These are phyloP conservation scores for Pestalotiopsis sp. DNA, from an alignment of 2,329 filamentous ascomycete genomes.

Conservation along the genomic window DNA sequence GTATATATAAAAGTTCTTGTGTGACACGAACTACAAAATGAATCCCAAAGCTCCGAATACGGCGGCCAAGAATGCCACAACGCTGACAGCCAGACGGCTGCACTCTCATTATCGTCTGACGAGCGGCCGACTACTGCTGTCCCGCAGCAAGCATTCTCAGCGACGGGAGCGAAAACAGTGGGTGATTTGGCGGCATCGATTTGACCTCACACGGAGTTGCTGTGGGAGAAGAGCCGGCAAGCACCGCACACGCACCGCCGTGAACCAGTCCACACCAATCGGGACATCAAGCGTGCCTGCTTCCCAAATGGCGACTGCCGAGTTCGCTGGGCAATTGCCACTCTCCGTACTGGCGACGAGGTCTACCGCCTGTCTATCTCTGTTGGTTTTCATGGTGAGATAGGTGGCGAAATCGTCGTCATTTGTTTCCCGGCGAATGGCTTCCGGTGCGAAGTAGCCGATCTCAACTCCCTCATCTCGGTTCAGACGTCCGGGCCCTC, in stretches of 20 bases:
- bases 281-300: neutral
- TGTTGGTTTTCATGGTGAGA: too few species aligned
- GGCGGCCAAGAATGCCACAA: neutral
- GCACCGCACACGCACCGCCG: neutral
- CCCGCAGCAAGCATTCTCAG: neutral
- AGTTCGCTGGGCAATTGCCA: neutral
- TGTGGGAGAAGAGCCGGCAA: neutral
- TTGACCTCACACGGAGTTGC: slow-evolving; percentile 14
- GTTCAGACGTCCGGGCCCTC: too few species aligned
- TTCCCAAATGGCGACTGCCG: neutral
- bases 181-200: slow-evolving; percentile 12
- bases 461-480: too few species aligned
- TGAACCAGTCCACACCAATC: neutral
- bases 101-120: neutral
- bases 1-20: too few species aligned
- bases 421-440: neutral
- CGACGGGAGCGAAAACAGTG: slow-evolving; percentile 9
- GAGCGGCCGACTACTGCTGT: neutral
- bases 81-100: neutral
- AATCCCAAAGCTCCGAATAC: neutral
- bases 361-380: slow-evolving; percentile 14
- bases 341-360: slow-evolving; percentile 17
- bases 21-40: neutral
- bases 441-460: too few species aligned
- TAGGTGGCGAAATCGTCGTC: neutral